Evolutionary conservation across 139 green algal genomes (phyloP), one percentile per base, ranked within the genome.

Genomic region (Auxenochlorella pyrenoidosa): DNA sequence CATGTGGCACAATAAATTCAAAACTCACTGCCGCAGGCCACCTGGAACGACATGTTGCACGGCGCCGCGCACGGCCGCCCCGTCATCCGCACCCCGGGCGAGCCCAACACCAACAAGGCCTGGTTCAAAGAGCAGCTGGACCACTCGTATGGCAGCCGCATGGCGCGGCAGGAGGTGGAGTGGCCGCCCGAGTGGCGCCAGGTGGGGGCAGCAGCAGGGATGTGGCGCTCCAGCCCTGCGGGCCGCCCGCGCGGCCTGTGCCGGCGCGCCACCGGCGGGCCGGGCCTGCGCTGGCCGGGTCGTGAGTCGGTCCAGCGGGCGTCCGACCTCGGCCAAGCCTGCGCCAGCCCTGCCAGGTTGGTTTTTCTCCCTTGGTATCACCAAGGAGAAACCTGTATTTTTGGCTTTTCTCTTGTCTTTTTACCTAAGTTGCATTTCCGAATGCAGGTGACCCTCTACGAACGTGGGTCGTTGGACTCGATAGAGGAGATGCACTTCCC

Each of bases 31-130:
- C 63, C 28, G 24, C 63, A n/a, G 72, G 72, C 22, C 40, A 34
- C 24, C 24, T 79, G 72, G 72, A 54, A 79, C 38, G 72, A 79
- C 72, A 54, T 79, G 38, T 34, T 76, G 70, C 70, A 76, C 36
- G 34, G 34, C 34, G 70, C 70, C n/a, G 16, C 70, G 34, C 34
- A 43, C 16, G 70, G 70, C n/a, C 34, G 34, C 15, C 70, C 70
- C 34, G 22, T 44, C 70, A 76, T 41, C 70, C 70, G 36, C 10
- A 44, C 34, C 34, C n/a, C 70, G 1, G 15, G 16, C 5, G 70
- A 76, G 70, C n/a, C n/a, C n/a, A 41, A 28, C 70, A 32, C 12
- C 2, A 34, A 76, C 16, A 43, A 43, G 34, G 34, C 24, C 70
- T 76, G 34, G 34, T 76, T 76, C 70, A 44, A 41, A 34, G 66